A percentile compares a stretch with the other conserved stretches of the same genome.
These are phyloP conservation scores for Neurospora sp. DNA, from an alignment of 495 filamentous ascomycete species.

Conservation along the genomic window DNA sequence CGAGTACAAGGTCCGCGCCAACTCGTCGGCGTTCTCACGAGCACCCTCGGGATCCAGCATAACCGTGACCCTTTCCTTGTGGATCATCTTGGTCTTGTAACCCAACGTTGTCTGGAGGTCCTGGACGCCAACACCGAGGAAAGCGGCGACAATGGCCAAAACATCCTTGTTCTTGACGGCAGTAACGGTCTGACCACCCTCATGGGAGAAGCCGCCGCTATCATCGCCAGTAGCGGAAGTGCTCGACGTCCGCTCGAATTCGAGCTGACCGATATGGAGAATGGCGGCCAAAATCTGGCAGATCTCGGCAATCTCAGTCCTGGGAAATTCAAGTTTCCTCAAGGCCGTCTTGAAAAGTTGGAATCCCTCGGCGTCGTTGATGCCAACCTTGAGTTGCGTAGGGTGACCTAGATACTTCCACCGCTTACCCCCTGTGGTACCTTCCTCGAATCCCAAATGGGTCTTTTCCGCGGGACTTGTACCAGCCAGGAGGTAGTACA, in stretches of 20 bases:
- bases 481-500: conserved; percentile 91
- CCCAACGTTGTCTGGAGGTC: conserved; percentile 82
- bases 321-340: conserved; percentile 85
- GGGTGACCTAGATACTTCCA: conserved; percentile 96
- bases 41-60: conserved; percentile 93
- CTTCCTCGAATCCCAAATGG: conserved; percentile 75
- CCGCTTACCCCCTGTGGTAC: conserved; percentile 51
- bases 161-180: conserved; percentile 90
- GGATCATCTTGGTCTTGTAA: conserved; percentile 91
- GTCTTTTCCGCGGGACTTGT: conserved; percentile 83
- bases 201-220: conserved; percentile 91
- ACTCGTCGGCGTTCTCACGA: conserved; percentile 81
- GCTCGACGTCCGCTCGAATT: conserved; percentile 70
- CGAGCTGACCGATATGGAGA: conserved; percentile 89
- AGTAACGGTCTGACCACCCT: conserved; percentile 78
- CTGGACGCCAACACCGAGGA: conserved; percentile 69
- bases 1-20: conserved; percentile 90
- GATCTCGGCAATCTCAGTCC: conserved; percentile 88
- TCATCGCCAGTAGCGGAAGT: conserved; percentile 76
- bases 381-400: conserved; percentile 89
- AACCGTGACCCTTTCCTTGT: conserved; percentile 89
- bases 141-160: conserved; percentile 74
- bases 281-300: conserved; percentile 89
- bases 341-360: conserved; percentile 95
- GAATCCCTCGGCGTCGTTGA: conserved; percentile 92